A percentile compares a stretch with the other conserved stretches of the same genome.
These are phyloP conservation scores for Phytophthora europaea DNA, from an alignment of 352 stramenopile species.

Conservation along the genomic window DNA sequence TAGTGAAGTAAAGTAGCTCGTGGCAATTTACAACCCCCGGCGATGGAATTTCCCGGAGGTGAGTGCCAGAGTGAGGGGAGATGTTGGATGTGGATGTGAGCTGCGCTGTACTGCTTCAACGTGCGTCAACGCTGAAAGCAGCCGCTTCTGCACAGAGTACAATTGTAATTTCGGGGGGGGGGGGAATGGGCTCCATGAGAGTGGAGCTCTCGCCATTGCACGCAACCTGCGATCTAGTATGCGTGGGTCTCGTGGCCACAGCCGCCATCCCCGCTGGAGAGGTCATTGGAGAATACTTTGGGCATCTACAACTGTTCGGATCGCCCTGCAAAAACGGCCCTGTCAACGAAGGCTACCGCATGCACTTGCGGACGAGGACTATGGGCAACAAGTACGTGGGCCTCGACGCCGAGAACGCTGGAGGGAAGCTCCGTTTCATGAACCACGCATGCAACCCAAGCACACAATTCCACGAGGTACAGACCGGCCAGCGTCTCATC, in stretches of 20 bases:
- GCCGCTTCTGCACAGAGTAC: slow-evolving; percentile 1
- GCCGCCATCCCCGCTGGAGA: neutral
- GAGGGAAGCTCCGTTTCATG: neutral
- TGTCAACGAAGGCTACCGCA: neutral
- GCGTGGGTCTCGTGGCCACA: neutral
- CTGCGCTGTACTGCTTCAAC: neutral
- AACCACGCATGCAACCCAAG: neutral
- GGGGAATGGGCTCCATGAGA: neutral
- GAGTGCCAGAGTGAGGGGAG: neutral
- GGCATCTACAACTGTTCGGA: neutral
- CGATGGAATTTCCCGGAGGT: neutral
- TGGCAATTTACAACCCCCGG: neutral
- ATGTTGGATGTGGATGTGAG: neutral
- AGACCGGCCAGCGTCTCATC: neutral
- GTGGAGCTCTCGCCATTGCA: neutral
- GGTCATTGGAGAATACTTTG: slow-evolving; percentile 1
- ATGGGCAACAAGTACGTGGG: neutral
- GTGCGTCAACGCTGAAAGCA: neutral
- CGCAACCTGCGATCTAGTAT: neutral
- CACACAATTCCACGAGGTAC: neutral
- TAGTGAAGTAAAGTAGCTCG: neutral
- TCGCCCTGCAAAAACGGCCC: too few species aligned
- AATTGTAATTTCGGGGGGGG: neutral
- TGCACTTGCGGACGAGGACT: neutral
- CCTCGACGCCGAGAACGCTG: neutral